These are phyloP conservation scores for Sordariomycetes sp. DNA, from an alignment of 2,329 filamentous ascomycete species.

Conservation along the genomic window DNA sequence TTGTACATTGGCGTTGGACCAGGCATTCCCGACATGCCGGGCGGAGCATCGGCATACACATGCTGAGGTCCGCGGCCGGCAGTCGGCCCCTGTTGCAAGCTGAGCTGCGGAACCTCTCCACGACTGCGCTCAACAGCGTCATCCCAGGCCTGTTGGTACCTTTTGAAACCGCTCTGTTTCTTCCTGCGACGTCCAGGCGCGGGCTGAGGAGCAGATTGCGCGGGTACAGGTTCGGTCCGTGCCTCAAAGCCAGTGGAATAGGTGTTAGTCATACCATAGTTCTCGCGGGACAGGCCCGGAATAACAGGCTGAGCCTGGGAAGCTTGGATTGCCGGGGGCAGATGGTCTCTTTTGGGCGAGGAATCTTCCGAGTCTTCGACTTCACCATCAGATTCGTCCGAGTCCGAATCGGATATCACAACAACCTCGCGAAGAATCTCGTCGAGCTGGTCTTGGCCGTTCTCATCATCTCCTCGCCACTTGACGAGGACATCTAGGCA, in stretches of 20 bases:
- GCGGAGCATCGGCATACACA: too few species aligned
- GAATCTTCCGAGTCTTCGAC: slow-evolving; percentile 1
- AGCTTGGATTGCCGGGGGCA: too few species aligned
- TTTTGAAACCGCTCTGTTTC: slow-evolving; percentile 33
- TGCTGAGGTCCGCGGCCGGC: slow-evolving; percentile 8
- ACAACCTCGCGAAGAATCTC: slow-evolving; percentile 59
- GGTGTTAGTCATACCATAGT: too few species aligned
- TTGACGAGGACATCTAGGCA: slow-evolving; percentile 59
- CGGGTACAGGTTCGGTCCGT: too few species aligned
- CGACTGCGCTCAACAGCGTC: slow-evolving; percentile 24
- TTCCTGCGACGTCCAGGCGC: slow-evolving; percentile 13
- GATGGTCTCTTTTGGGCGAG: slow-evolving; percentile 12
- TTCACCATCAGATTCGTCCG: slow-evolving; percentile 20
- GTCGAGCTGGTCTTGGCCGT: slow-evolving; percentile 56
- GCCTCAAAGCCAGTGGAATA: too few species aligned
- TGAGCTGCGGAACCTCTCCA: too few species aligned
- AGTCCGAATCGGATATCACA: slow-evolving; percentile 54
- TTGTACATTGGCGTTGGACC: too few species aligned
- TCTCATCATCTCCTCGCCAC: slow-evolving; percentile 65
- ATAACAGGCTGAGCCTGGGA: background rate
- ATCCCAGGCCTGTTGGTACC: slow-evolving; percentile 36
- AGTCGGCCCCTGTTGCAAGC: slow-evolving; percentile 5
- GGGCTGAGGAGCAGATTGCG: background rate
- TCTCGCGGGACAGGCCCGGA: slow-evolving; percentile 5
- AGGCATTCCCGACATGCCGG: too few species aligned